Base-by-base conservation (phyloP, 345 rosid species). In the Sapria himalayana region DNA sequence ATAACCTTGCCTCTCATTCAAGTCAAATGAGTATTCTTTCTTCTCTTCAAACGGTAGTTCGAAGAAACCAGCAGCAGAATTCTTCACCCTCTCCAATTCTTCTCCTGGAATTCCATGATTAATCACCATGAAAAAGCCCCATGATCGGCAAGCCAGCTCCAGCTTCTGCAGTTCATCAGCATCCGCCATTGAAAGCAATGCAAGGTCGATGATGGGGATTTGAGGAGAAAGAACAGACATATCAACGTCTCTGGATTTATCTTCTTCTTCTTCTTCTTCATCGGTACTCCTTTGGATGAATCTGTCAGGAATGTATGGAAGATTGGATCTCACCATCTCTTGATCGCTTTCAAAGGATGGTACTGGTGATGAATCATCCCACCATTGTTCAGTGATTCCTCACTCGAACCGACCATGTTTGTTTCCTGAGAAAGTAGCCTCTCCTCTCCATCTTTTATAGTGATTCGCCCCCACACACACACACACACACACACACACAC, bases 341-440 rank as follows among this genome's bases (percentile, higher is more conserved):
- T 45, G 69, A 24, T 52, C 66, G 41, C 50, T 65, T n/a, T n/a
- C n/a, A n/a, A n/a, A n/a, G n/a, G n/a, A n/a, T 23, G 60, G 60
- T 12, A 56, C 53, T 0, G 68, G 58, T 10, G n/a, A n/a, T n/a
- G n/a, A n/a, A n/a, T n/a, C n/a, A n/a, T n/a, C n/a, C n/a, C n/a
- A n/a, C n/a, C n/a, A n/a, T n/a, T n/a, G n/a, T n/a, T n/a, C n/a
- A n/a, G n/a, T n/a, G n/a, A n/a, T n/a, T n/a, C n/a, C n/a, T n/a
- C n/a, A n/a, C n/a, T n/a, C n/a, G n/a, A n/a, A n/a, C n/a, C n/a
- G n/a, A n/a, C n/a, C n/a, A n/a, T n/a, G n/a, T n/a, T n/a, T n/a
- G n/a, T n/a, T n/a, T n/a, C n/a, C n/a, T n/a, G n/a, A n/a, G n/a
- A n/a, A n/a, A n/a, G n/a, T n/a, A n/a, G n/a, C n/a, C n/a, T n/a